Evolutionary conservation across 2,329 filamentous ascomycete species (phyloP), one percentile per base, ranked within the genome.

Genomic region (Sphaerulina vaccinii): DNA sequence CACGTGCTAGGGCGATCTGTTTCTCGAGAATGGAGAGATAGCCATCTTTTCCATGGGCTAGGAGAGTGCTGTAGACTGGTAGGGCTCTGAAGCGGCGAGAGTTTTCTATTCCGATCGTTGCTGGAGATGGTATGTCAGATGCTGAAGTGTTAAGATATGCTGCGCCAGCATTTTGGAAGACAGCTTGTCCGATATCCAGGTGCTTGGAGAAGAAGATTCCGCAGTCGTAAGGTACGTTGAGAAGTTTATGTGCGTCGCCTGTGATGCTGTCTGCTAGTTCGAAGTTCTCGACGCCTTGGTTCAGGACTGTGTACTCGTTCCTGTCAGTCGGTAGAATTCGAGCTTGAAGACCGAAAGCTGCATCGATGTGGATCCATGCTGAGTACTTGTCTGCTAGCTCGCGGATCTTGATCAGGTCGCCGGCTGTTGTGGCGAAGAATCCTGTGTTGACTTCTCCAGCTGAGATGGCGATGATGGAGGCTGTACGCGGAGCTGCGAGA

Each of bases 181-280:
- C 84, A 3, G 79, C 71, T 23, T 77, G 75, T 1, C 86, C 79
- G 10, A 82, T 73, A 2, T 71, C 62, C 6, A 80, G 72, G 56
- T 87, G 81, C 15, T 83, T 82, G 45, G 85, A 89, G 62, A 95
- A 81, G 77, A 96, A 95, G 70, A 96, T 86, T 37, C 91, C 92
- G 63, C 86, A 91, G 69, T 96, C 92, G 63, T 96, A 96, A 0
- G 92, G 91, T 39, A 96, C 90, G 61, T 96, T 96, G 55, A 97
- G 79, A n/a, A 96, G 73, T 66, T 96, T 96, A 70, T 97, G 92
- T 0, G 81, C 87, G 64, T 96, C 91, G 2, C 87, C 85, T 0
- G 89, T 85, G 60, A 96, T 90, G 44, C 88, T 95, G 66, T 96
- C 90, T 2, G 88, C 90, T 2, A 95, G 75, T 55, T 95, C 86